Conservation (phyloP, 495 filamentous ascomycete genomes). For the Beverwykella pulmonaria region DNA sequence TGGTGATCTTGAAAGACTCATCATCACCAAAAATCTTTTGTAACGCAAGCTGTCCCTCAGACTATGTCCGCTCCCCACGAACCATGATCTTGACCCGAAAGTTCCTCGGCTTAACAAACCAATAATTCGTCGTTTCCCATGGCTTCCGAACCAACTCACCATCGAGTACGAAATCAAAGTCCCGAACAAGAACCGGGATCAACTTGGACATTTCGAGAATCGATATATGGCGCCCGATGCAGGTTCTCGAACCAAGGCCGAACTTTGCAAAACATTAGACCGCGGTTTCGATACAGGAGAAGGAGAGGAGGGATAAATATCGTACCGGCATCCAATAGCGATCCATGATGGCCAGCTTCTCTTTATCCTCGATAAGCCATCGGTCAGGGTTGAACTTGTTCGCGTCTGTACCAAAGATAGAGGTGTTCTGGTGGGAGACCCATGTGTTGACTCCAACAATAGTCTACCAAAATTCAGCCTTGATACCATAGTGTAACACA, state of each 20-base stretch:
- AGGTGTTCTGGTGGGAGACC: constrained; percentile 55
- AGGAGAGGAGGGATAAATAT: background rate
- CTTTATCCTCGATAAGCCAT: constrained; percentile 45
- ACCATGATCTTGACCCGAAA: background rate
- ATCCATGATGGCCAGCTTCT: constrained; percentile 12
- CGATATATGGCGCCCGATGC: constrained; percentile 33
- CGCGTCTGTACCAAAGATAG: constrained; percentile 53
- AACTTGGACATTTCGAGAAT: constrained; percentile 36
- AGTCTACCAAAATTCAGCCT: constrained; percentile 32
- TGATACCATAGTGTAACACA: background rate
- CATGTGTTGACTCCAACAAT: constrained; percentile 59
- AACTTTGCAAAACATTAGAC: constrained; percentile 18
- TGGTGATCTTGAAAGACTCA: too few relatives aligned
- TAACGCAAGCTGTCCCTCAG: too few relatives aligned
- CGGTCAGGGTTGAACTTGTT: constrained; percentile 52
- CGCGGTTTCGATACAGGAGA: background rate
- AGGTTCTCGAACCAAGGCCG: constrained; percentile 32
- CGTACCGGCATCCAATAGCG: constrained; percentile 20
- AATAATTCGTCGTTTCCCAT: constrained; percentile 17
- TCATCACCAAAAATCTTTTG: too few relatives aligned
- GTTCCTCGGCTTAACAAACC: constrained; percentile 34
- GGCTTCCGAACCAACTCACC: background rate
- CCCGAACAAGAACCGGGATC: constrained; percentile 26
- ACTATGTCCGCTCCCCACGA: background rate
- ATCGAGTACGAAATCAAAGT: constrained; percentile 32